Base-by-base conservation (phyloP, 176 grass and related monocot species). In the Musa acuminata region DNA sequence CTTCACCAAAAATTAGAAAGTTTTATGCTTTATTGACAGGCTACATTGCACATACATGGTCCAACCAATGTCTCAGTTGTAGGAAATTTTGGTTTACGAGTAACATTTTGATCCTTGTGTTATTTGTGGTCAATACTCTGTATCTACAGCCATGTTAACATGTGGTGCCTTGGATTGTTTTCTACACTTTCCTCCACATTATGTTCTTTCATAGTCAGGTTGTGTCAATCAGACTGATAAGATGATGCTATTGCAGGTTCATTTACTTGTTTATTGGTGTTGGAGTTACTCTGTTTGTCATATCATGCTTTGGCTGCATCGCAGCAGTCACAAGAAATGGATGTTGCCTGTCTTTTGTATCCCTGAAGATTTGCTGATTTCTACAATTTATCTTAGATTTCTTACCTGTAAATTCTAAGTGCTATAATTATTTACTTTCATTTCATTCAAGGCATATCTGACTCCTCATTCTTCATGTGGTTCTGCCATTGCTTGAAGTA, bases 191-290 rank as follows among this genome's bases (percentile, higher is more conserved):
- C 8, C n/a, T n/a, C 4, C n/a, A 59, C n/a, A 6, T 59, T 3
- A 8, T n/a, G n/a, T 59, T 16, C 57, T 16, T 1, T 59, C 2
- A 59, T 35, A 35, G 3, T 5, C 29, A 35, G 29, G 29, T 4
- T 35, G 4, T 5, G 29, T 35, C 29, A 16, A 29, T 24, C 8
- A 2, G 9, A 16, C 64, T 29, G 29, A 35, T 48, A 35, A 35
- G 17, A 67, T 29, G 27, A 11, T 24, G 1, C n/a, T 60, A 60
- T 48, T 29, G 23, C 25, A 67, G 64, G 64, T 67, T 67, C 27
- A 67, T 67, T 67, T 67, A 67, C 5, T 67, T 67, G 64, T 43
- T 67, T 35, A 67, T 43, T 50, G 29, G 48, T n/a, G 17, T 50
- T 50, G 29, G 48, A 16, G 48, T 51, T 51, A 51, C 51, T 71